Conservation (phyloP, 345 rosid species). For the Psidium friedrichsthalianum region DNA sequence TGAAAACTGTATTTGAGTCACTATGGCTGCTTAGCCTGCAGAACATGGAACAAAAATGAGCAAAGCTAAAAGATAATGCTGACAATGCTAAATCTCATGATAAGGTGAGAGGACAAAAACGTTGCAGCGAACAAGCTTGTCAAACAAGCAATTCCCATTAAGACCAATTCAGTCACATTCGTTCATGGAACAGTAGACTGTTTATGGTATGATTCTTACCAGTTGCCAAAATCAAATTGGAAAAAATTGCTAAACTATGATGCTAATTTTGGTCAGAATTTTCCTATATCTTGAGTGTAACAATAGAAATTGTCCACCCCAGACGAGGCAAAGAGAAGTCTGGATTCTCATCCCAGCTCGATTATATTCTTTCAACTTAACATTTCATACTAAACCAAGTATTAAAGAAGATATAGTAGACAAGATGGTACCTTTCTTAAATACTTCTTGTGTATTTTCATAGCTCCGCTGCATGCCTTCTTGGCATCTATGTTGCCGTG, state of each 20-base stretch:
- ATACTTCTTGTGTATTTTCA: conserved; percentile 96
- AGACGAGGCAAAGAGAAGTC: not conserved
- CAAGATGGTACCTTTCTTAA: conserved; percentile 47
- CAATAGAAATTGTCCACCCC: not conserved
- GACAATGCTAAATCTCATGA: not conserved
- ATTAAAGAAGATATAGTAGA: not conserved
- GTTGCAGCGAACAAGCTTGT: not conserved
- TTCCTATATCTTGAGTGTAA: not conserved
- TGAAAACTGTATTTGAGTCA: not conserved
- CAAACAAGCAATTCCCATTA: not conserved
- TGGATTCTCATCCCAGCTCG: not conserved
- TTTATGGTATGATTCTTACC: not conserved
- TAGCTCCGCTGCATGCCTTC: conserved; percentile 79
- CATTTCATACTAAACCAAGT: not conserved
- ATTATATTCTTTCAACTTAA: not conserved
- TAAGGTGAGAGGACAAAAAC: not conserved
- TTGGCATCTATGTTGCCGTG: conserved; percentile 90
- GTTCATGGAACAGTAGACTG: not conserved
- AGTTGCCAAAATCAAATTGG: not conserved
- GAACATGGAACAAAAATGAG: not conserved
- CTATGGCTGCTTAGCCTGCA: not conserved
- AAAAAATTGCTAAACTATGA: not conserved
- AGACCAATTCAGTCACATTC: not conserved
- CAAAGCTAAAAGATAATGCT: not conserved
- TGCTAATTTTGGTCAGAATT: not conserved